Conservation (phyloP, 2,329 filamentous ascomycete species). For the Colletotrichum tanaceti region DNA sequence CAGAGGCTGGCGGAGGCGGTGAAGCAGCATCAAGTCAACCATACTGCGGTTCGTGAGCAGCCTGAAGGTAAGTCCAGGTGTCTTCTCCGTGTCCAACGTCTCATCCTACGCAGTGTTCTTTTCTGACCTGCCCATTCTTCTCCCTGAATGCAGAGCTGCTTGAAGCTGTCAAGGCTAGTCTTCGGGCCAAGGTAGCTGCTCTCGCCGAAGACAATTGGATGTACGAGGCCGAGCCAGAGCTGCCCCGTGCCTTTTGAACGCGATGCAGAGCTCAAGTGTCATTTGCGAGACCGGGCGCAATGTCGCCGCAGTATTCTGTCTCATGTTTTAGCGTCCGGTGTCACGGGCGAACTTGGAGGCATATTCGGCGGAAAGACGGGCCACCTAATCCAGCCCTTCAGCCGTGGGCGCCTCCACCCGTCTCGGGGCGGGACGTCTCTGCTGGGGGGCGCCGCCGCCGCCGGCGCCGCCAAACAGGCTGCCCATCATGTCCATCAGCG, state of each 20-base stretch:
- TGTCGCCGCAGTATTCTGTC: constrained; percentile 1
- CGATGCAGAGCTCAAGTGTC: constrained; percentile 18
- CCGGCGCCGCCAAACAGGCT: constrained; percentile 85
- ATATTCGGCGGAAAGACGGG: constrained; percentile 3
- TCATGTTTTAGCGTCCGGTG: constrained; percentile 5
- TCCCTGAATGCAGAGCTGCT: constrained; percentile 68
- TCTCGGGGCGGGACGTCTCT: constrained; percentile 57
- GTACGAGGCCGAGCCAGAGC: constrained; percentile 76
- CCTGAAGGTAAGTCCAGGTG: constrained; percentile 53
- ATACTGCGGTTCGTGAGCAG: constrained; percentile 68
- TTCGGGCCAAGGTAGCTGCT: constrained; percentile 77
- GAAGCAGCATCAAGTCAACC: constrained; percentile 68
- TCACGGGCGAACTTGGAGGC: constrained; percentile 6
- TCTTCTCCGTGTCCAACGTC: not conserved
- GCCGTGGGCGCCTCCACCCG: constrained; percentile 63
- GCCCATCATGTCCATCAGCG: constrained; percentile 98
- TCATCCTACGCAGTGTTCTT: not conserved
- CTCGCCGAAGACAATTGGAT: constrained; percentile 91
- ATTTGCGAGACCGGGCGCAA: constrained; percentile 39
- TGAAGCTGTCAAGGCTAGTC: constrained; percentile 74
- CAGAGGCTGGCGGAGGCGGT: constrained; percentile 71
- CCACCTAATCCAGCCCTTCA: constrained; percentile 68
- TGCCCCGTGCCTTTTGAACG: constrained; percentile 53
- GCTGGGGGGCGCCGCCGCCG: constrained; percentile 57
- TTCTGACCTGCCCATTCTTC: constrained; percentile 35